Evolutionary conservation across 805 yeast species (phyloP).

Genomic region (Candida montana): DNA sequence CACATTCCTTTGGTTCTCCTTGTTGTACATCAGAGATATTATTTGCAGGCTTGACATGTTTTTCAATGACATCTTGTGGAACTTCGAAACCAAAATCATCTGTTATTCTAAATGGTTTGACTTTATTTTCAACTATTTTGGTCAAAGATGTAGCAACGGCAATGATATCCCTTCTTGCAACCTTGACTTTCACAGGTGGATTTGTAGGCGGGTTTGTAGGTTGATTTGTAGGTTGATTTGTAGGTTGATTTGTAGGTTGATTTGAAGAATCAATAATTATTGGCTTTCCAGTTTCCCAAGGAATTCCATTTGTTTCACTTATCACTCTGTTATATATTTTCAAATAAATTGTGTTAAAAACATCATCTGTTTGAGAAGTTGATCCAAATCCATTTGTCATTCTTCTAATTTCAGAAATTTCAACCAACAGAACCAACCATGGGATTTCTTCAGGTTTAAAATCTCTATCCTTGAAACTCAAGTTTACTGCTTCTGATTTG

Average conservation of each 20-base stretch:
- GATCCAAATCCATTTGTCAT: slow-evolving; percentile 80
- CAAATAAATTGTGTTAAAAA: slow-evolving; percentile 57
- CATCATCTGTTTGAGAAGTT: slow-evolving; percentile 69
- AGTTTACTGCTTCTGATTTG: slow-evolving; percentile 30
- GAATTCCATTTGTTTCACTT: too few relatives aligned
- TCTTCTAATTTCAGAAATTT: slow-evolving; percentile 56
- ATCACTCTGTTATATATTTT: too few relatives aligned
- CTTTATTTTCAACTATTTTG: slow-evolving; percentile 16
- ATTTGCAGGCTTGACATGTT: background rate
- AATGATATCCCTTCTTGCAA: slow-evolving; percentile 45
- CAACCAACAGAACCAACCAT: slow-evolving; percentile 40
- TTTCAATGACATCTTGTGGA: slow-evolving; percentile 9
- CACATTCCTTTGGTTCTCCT: too few relatives aligned
- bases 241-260: too few relatives aligned
- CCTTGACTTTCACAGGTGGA: slow-evolving; percentile 32
- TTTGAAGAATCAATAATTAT: too few relatives aligned
- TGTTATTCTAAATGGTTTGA: slow-evolving; percentile 9
- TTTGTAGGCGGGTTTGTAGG: background rate
- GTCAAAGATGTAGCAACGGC: slow-evolving; percentile 25
- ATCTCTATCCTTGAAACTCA: slow-evolving; percentile 24
- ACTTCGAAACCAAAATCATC: slow-evolving; percentile 12
- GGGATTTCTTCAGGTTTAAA: slow-evolving; percentile 35
- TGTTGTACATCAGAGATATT: too few relatives aligned
- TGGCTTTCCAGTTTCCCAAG: too few relatives aligned
- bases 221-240: background rate